phyloP scores from a whole-genome alignment of 306 rosid species.

The Trifolium fragiferum region DNA sequence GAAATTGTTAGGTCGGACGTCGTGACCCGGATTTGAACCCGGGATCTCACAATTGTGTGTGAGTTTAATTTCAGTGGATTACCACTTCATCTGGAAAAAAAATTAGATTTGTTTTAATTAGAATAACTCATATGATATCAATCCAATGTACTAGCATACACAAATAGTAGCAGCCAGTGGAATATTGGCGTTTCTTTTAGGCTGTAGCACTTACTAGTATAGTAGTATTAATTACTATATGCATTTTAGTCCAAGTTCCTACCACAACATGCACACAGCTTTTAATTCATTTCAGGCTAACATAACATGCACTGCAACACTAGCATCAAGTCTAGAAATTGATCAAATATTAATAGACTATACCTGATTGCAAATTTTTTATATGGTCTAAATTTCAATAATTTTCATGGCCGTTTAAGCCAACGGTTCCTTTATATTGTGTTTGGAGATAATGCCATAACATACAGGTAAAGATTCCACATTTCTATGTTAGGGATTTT shows the following conservation, averaged over 20 bases:
- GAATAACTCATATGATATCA: not conserved
- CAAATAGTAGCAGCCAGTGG: not conserved
- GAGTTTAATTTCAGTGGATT: too few relatives aligned
- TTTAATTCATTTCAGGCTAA: not conserved
- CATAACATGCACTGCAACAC: constrained; percentile 17
- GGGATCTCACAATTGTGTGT: too few relatives aligned
- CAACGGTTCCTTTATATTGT: not conserved
- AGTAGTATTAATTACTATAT: too few relatives aligned
- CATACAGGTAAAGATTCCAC: constrained; percentile 9
- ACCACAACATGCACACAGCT: not conserved
- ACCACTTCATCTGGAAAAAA: too few relatives aligned
- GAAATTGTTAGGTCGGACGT: too few relatives aligned
- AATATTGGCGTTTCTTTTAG: constrained; percentile 13
- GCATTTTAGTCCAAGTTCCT: constrained; percentile 15
- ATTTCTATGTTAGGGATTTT: not conserved
- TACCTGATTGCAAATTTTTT: not conserved
- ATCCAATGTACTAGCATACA: not conserved
- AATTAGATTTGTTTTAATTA: not conserved
- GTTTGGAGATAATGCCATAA: not conserved
- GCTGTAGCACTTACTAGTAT: not conserved
- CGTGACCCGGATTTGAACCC: too few relatives aligned
- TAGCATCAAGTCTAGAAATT: constrained; percentile 17
- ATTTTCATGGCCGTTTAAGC: not conserved
- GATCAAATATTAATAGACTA: constrained; percentile 18
- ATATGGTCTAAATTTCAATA: not conserved